phyloP scores from a whole-genome alignment of 257 asterid species.

The Solanum phureja region DNA sequence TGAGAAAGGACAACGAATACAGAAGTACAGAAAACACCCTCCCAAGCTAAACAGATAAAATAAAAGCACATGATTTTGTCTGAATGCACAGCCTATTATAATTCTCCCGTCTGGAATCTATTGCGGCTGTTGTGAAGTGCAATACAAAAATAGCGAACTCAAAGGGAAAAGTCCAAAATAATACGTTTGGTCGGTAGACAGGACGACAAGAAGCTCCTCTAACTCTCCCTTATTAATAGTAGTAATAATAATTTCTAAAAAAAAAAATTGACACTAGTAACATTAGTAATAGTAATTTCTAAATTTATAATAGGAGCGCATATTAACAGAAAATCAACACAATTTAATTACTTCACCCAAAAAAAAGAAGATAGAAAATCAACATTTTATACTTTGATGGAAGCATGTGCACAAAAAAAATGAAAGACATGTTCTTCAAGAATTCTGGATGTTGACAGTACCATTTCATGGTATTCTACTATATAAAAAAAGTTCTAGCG shows the following conservation, averaged over 20 bases:
- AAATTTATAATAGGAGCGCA: neutral
- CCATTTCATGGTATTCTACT: neutral
- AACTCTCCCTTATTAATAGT: neutral
- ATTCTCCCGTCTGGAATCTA: neutral
- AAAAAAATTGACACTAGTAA: too few relatives aligned
- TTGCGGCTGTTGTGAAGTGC: neutral
- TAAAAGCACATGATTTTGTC: neutral
- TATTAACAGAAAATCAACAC: neutral
- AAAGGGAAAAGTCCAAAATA: neutral
- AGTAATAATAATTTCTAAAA: neutral
- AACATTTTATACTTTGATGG: neutral
- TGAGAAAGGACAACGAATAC: too few relatives aligned
- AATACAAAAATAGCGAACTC: neutral
- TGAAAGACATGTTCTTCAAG: neutral
- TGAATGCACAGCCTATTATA: neutral
- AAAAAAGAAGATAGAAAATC: neutral
- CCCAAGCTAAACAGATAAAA: neutral
- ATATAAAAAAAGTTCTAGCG: neutral
- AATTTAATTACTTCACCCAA: too few relatives aligned
- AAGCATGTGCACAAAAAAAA: neutral
- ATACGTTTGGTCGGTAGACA: neutral
- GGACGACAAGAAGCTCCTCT: neutral
- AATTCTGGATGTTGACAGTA: neutral
- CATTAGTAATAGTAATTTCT: neutral
- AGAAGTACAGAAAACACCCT: neutral